Conservation (phyloP, 208 protist genomes). For the Naegleria fowleri region DNA sequence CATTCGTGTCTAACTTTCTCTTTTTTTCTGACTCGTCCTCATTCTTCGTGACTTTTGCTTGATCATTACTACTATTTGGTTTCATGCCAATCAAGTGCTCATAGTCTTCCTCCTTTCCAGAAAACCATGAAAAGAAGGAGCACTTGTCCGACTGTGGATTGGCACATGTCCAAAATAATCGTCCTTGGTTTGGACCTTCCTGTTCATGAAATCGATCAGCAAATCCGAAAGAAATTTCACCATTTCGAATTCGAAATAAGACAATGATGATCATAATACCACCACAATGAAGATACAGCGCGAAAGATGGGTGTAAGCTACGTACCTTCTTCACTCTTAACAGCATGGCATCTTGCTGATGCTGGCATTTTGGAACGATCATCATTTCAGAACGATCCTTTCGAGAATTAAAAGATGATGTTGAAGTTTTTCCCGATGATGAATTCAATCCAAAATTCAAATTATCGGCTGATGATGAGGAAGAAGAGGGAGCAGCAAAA, state of each 20-base stretch:
- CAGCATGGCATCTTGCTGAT: neutral
- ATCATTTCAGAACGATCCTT: neutral
- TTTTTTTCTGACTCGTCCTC: neutral
- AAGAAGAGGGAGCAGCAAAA: neutral
- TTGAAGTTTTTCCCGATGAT: neutral
- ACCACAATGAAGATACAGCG: too few species aligned
- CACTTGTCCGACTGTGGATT: neutral
- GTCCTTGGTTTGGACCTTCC: neutral
- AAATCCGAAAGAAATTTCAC: neutral
- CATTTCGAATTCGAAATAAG: too few species aligned
- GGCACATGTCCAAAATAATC: neutral
- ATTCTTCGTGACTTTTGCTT: too few species aligned
- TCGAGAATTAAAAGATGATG: neutral
- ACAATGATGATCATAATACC: too few species aligned
- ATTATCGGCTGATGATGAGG: neutral
- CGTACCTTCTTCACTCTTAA: neutral
- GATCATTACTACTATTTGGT: too few species aligned
- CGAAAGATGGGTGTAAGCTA: too few species aligned
- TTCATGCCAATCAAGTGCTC: neutral
- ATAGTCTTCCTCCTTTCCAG: neutral
- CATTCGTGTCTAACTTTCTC: neutral
- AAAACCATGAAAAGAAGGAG: neutral
- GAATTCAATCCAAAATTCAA: neutral
- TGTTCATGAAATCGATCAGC: neutral
- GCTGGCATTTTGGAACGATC: neutral